phyloP scores from a whole-genome alignment of 768 basidiomycete genomes.

The Suillus americanus region DNA sequence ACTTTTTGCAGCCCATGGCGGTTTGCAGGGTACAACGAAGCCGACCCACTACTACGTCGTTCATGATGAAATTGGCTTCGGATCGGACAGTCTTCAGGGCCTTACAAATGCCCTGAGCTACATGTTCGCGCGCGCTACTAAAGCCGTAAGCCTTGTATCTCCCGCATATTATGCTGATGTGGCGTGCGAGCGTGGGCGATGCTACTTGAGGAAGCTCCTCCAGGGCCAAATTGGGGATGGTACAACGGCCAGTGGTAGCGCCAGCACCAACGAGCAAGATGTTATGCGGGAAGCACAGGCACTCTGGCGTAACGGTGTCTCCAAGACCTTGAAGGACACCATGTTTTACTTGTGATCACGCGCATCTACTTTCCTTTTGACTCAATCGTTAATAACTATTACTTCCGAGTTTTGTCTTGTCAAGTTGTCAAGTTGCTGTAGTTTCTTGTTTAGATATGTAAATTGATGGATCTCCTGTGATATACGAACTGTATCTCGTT shows the following conservation, averaged over 20 bases:
- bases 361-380: neutral
- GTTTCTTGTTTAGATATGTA: neutral
- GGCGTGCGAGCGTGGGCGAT: slow-evolving; percentile 54
- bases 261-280: slow-evolving; percentile 45
- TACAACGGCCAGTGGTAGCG: slow-evolving; percentile 32
- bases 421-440: too few relatives aligned
- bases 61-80: slow-evolving; percentile 52
- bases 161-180: slow-evolving; percentile 46
- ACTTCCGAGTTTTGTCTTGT: neutral
- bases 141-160: slow-evolving; percentile 37
- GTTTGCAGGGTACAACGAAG: slow-evolving; percentile 46
- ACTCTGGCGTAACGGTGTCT: slow-evolving; percentile 59
- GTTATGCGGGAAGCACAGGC: slow-evolving; percentile 52
- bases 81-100: slow-evolving; percentile 49
- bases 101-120: slow-evolving; percentile 56
- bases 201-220: slow-evolving; percentile 50
- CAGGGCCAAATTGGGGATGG: slow-evolving; percentile 31
- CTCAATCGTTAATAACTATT: neutral
- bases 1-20: slow-evolving; percentile 36
- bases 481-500: neutral
- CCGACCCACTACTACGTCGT: slow-evolving; percentile 59
- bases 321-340: slow-evolving; percentile 53
- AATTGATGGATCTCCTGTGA: neutral
- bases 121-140: slow-evolving; percentile 61
- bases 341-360: slow-evolving; percentile 71